Conservation (phyloP, 2,329 filamentous ascomycete species). For the Xylariaceae sp. region DNA sequence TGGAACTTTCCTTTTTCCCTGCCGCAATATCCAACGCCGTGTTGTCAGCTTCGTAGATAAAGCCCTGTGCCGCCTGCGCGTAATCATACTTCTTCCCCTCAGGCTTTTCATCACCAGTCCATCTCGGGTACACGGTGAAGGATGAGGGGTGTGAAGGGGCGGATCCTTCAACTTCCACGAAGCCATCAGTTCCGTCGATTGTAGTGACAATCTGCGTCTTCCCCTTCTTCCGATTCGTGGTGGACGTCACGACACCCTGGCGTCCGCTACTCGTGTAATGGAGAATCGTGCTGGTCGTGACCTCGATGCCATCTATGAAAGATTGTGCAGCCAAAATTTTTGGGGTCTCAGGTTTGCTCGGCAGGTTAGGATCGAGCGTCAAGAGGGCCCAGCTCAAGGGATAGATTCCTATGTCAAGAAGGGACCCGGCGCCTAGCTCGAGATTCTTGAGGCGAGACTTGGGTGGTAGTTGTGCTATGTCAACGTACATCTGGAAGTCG, state of each 20-base stretch:
- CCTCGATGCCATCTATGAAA: conserved; percentile 40
- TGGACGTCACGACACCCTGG: conserved; percentile 47
- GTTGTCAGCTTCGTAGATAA: conserved; percentile 50
- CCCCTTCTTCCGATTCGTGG: conserved; percentile 33
- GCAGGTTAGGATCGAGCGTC: conserved; percentile 36
- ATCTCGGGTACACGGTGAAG: conserved; percentile 41
- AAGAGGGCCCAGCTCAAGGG: conserved; percentile 44
- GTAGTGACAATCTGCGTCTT: conserved; percentile 37
- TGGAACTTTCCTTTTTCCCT: conserved; percentile 41
- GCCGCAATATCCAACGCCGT: conserved; percentile 45
- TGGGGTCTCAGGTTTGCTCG: conserved; percentile 32
- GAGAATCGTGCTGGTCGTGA: conserved; percentile 42
- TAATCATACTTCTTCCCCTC: conserved; percentile 41
- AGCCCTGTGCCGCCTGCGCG: conserved; percentile 41
- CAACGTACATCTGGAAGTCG: conserved; percentile 44
- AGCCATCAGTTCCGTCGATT: conserved; percentile 45
- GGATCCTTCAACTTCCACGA: conserved; percentile 41
- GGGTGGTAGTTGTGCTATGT: conserved; percentile 36
- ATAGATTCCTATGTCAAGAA: conserved; percentile 51
- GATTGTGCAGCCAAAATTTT: conserved; percentile 43
- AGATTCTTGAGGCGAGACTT: conserved; percentile 42
- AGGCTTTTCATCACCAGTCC: conserved; percentile 29
- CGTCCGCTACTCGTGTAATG: conserved; percentile 42
- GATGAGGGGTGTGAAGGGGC: conserved; percentile 37
- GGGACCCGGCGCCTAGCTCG: conserved; percentile 44